Evolutionary conservation across 1,139 yeast genomes (phyloP), one percentile per base, ranked within the genome.

Genomic region (Eremothecium cymbalariae): DNA sequence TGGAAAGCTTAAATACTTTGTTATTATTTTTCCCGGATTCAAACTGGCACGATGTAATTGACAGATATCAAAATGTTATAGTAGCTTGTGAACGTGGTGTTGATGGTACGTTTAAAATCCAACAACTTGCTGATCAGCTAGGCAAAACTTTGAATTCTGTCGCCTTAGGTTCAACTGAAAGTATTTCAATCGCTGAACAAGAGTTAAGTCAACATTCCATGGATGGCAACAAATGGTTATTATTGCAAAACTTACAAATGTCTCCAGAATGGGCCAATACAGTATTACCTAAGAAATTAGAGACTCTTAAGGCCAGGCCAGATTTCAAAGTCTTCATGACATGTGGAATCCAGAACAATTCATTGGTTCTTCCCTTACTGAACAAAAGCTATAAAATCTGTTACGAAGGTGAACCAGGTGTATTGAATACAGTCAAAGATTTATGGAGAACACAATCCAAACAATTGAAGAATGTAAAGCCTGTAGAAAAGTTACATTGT

Each of bases 101-200:
- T 44, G 95, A 86, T 57, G 77, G 88, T 2, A 69, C 83, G 0
- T 66, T 65, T 38, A 70, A 67, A 42, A 62, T 85, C 4, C 67
- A 67, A 26, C 57, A 60, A 18, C 44, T 74, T 9, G 74, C 82
- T 0, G 43, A 46, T 4, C 42, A 46, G 0, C 28, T 36, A 1
- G 42, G 51, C 0, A 42, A 47, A 8, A 50, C 55, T 6, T 54
- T 75, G 26, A 51, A 55, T 0, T 59, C 72, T 1, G 67, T 83
- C 21, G 74, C 95, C 0, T 67, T 86, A 72, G 96, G 96, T 0
- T 74, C 95, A 0, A 57, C 57, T 20, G 95, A 85, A 55, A 80
- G 85, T 11, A 57, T 66, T 4, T 68, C 62, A 7, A 59, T 64
- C 28, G 93, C 88, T 0, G 72, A 69, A 25, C 59, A 62, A 31